Base-by-base conservation (phyloP, 352 stramenopile species). In the Phytophthora melonis region DNA sequence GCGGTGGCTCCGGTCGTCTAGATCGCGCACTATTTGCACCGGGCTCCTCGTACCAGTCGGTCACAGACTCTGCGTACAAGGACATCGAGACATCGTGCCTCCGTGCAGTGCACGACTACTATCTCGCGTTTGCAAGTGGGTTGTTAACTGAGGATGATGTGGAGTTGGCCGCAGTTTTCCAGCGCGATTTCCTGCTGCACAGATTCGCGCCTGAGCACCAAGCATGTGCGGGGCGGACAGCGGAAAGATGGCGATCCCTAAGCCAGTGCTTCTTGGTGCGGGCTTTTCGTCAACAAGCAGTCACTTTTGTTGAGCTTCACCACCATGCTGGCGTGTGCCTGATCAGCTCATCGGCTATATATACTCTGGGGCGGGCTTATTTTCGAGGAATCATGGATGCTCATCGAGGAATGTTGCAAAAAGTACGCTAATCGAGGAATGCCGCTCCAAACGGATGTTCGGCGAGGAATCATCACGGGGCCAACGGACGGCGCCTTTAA, bases 151-250 rank as follows among this genome's bases (percentile, higher is more conserved):
- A 9, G 2, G 21, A 34, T 4, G 19, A 32, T 34, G 34, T 10
- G 32, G 32, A 49, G 41, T 23, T 50, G 56, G 21, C 19, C 2
- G 7, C 11, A 56, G 50, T 16, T 16, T 56, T 56, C 18, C 50
- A 56, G 21, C 50, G 21, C 13, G 50, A 56, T 16, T 56, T 56
- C 50, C 50, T 56, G 8, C 50, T 34, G 21, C 50, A 56, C 21
- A n/a, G 50, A 11, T 56, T 56, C 18, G 50, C 11, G 9, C 16
- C 11, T 30, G 27, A 30, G 3, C 27, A 7, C 27, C 27, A 30
- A 30, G 27, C 27, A 30, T 30, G 27, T 30, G 27, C 27, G 27
- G 27, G 6, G 4, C 10, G 11, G 21, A 30, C 47, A 10, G 50
- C 23, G 50, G 7, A 6, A 5, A 23, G 19, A 13, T 62, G 56